Conservation (phyloP, 768 basidiomycete species). For the Termitomyces sp. region DNA sequence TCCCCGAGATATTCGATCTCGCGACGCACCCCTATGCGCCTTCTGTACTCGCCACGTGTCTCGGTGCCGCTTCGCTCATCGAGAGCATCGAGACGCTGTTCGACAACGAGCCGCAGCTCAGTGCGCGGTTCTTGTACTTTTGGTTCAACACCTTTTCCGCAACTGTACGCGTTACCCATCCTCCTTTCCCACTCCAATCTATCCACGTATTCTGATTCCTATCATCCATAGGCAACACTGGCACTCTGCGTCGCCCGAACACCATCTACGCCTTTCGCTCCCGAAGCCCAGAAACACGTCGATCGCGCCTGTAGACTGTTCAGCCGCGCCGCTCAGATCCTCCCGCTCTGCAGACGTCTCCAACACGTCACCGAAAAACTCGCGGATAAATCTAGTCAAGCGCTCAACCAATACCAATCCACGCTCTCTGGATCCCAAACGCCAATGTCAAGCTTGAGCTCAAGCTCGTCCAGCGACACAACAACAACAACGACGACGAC, state of each 20-base stretch:
- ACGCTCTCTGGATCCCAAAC: neutral
- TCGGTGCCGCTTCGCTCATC: constrained; percentile 54
- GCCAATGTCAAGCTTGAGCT: neutral
- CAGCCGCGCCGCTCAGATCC: constrained; percentile 49
- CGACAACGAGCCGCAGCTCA: constrained; percentile 55
- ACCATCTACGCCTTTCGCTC: constrained; percentile 53
- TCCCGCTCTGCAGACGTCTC: constrained; percentile 57
- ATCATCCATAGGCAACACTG: constrained; percentile 47
- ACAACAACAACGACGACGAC: no score
- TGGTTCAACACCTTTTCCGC: constrained; percentile 78
- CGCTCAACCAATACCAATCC: constrained; percentile 33
- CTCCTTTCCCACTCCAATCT: no score
- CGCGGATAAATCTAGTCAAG: constrained; percentile 44
- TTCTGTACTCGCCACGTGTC: constrained; percentile 68
- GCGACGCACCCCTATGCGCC: constrained; percentile 56
- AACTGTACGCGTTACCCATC: constrained; percentile 45
- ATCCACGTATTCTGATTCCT: no score
- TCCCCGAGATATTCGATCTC: constrained; percentile 49
- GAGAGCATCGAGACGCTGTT: constrained; percentile 53
- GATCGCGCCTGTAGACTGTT: constrained; percentile 58
- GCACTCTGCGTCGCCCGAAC: constrained; percentile 62
- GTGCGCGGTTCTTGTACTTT: constrained; percentile 62
- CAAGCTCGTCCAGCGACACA: neutral
- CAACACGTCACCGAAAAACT: constrained; percentile 36
- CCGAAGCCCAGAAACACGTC: constrained; percentile 57